A percentile compares a stretch with the other conserved stretches of the same genome.
Conservation (phyloP, 1,139 yeast genomes). For the Yamadazyma pseudoaaseri region DNA sequence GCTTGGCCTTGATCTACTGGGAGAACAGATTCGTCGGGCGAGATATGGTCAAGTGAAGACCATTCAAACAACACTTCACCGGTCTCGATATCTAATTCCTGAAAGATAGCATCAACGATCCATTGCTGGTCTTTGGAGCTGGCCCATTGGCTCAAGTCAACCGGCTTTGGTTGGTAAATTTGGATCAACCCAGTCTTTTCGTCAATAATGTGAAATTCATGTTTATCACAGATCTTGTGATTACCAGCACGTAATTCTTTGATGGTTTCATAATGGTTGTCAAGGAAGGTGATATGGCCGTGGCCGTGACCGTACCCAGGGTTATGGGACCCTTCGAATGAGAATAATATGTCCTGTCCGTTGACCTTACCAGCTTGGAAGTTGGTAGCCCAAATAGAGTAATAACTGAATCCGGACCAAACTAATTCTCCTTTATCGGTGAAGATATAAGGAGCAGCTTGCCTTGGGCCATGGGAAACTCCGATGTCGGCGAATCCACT, state of each 20-base stretch:
- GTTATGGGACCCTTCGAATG: slow-evolving; percentile 34
- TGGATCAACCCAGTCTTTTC: slow-evolving; percentile 28
- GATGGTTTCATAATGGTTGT: slow-evolving; percentile 25
- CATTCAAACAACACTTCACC: slow-evolving; percentile 38
- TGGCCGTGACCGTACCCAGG: slow-evolving; percentile 35
- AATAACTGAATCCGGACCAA: slow-evolving; percentile 32
- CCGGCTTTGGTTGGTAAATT: slow-evolving; percentile 29
- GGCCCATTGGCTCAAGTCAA: slow-evolving; percentile 25
- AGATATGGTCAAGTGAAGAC: slow-evolving; percentile 36
- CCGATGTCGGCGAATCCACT: slow-evolving; percentile 22
- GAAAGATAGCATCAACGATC: slow-evolving; percentile 32
- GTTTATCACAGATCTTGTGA: slow-evolving; percentile 30
- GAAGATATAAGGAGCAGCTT: slow-evolving; percentile 31
- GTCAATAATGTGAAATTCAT: slow-evolving; percentile 30
- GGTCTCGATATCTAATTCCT: slow-evolving; percentile 34
- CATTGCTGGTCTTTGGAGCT: slow-evolving; percentile 25
- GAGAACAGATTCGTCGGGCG: slow-evolving; percentile 29
- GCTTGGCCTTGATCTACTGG: slow-evolving; percentile 26
- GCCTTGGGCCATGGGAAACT: slow-evolving; percentile 22
- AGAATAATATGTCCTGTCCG: slow-evolving; percentile 25
- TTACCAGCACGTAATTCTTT: slow-evolving; percentile 31
- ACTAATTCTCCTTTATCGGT: slow-evolving; percentile 30
- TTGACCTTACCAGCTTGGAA: slow-evolving; percentile 28
- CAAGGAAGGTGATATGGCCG: slow-evolving; percentile 32
- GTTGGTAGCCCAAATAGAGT: slow-evolving; percentile 31